Evolutionary conservation across 495 filamentous ascomycete species (phyloP).

Genomic region (Aspergillus haitiensis): DNA sequence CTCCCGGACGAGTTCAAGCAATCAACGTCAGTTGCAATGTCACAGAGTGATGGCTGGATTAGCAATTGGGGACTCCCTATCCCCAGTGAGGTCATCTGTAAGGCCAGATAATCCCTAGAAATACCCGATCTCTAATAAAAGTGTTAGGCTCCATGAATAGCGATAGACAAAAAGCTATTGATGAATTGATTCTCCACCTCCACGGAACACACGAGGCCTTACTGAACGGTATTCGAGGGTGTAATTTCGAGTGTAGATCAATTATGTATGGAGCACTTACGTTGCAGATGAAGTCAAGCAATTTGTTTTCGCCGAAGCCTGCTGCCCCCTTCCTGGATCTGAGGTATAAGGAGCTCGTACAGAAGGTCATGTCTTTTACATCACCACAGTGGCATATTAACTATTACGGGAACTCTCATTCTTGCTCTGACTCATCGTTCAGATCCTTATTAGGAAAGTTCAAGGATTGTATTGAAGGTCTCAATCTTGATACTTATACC

Average conservation of each 20-base stretch:
- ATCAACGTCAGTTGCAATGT: slow-evolving; percentile 28
- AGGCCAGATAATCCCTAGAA: slow-evolving; percentile 4
- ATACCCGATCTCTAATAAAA: slow-evolving; percentile 9
- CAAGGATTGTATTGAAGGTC: neutral
- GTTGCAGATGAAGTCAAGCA: slow-evolving; percentile 25
- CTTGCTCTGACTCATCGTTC: neutral
- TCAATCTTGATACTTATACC: neutral
- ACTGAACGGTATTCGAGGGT: slow-evolving; percentile 21
- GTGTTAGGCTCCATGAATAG: slow-evolving; percentile 25
- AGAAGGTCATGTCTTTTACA: slow-evolving; percentile 18
- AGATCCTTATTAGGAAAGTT: neutral
- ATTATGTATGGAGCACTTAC: slow-evolving; percentile 36
- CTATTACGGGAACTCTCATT: too few species aligned
- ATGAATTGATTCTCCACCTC: slow-evolving; percentile 16
- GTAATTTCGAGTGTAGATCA: slow-evolving; percentile 31
- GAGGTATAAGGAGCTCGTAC: slow-evolving; percentile 21
- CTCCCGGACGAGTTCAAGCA: slow-evolving; percentile 23
- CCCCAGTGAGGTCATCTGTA: slow-evolving; percentile 27
- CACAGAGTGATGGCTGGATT: slow-evolving; percentile 22
- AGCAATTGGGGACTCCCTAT: slow-evolving; percentile 33
- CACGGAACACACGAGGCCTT: slow-evolving; percentile 23
- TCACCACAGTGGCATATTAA: too few species aligned
- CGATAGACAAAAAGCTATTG: slow-evolving; percentile 23
- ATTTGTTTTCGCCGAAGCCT: slow-evolving; percentile 28
- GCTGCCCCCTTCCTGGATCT: slow-evolving; percentile 24